These are phyloP conservation scores for Fusarium goolgardi DNA, from an alignment of 2,329 filamentous ascomycete species.

Conservation along the genomic window DNA sequence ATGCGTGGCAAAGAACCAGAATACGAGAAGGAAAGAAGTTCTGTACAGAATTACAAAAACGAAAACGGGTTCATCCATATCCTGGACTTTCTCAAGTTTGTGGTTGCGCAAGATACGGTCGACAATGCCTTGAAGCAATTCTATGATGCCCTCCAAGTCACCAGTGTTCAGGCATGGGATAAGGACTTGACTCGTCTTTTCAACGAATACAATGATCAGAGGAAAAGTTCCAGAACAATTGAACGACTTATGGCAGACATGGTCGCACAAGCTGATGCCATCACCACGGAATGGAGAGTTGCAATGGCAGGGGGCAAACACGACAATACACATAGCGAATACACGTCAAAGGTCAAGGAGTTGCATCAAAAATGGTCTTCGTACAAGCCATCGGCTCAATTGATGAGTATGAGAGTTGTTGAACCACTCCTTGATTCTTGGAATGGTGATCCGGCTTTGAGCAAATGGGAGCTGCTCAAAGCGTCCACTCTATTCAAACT, in stretches of 20 bases:
- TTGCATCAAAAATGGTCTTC: conserved; percentile 57
- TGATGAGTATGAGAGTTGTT: conserved; percentile 42
- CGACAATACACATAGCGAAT: conserved; percentile 49
- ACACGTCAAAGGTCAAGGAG: conserved; percentile 48
- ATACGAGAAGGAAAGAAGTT: conserved; percentile 57
- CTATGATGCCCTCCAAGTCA: conserved; percentile 33
- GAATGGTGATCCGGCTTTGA: conserved; percentile 45
- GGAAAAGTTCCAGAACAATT: conserved; percentile 45
- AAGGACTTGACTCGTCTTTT: conserved; percentile 52
- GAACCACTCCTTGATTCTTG: conserved; percentile 46
- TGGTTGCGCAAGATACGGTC: conserved; percentile 59
- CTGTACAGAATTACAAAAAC: conserved; percentile 17
- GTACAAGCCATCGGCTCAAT: conserved; percentile 54
- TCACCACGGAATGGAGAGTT: conserved; percentile 53
- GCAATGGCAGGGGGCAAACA: background rate
- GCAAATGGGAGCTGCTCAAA: conserved; percentile 62
- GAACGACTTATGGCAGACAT: conserved; percentile 52
- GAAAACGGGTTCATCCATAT: conserved; percentile 59
- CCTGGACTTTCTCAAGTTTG: conserved; percentile 71
- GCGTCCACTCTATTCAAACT: conserved; percentile 61
- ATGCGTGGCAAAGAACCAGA: conserved; percentile 52
- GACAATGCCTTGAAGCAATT: conserved; percentile 53
- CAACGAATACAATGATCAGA: conserved; percentile 51
- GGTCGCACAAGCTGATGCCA: conserved; percentile 47
- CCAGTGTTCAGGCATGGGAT: conserved; percentile 51